phyloP scores from a whole-genome alignment of 257 asterid genomes.

The Lantana camara region DNA sequence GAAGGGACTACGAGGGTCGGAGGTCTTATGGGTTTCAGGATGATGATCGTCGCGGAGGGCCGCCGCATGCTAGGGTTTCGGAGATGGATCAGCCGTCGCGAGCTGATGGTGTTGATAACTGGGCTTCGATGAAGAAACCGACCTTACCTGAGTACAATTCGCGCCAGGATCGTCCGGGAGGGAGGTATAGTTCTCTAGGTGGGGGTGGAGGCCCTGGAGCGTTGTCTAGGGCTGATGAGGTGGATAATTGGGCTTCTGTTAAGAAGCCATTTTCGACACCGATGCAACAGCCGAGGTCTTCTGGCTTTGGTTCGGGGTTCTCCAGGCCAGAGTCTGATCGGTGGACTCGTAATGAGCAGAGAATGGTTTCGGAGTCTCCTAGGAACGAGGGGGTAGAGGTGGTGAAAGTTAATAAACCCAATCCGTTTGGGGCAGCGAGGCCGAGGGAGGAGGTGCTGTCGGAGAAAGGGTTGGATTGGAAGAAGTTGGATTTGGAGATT shows the following conservation, averaged over 20 bases:
- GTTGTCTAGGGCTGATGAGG: constrained; percentile 84
- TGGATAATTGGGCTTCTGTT: constrained; percentile 73
- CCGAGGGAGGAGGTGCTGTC: constrained; percentile 97
- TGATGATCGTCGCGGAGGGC: constrained; percentile 50
- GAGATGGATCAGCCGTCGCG: constrained; percentile 75
- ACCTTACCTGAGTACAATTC: constrained; percentile 42
- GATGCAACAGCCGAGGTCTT: constrained; percentile 45
- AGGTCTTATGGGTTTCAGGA: constrained; percentile 73
- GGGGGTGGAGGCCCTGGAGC: constrained; percentile 62
- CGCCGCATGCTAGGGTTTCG: constrained; percentile 58
- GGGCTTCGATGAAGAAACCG: constrained; percentile 78
- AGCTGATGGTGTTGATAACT: constrained; percentile 87
- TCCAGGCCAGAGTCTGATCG: constrained; percentile 66
- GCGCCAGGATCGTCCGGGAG: constrained; percentile 38
- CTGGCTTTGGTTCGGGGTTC: constrained; percentile 54
- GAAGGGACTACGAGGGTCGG: constrained; percentile 53
- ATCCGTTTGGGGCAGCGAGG: constrained; percentile 95
- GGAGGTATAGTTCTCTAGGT: constrained; percentile 64
- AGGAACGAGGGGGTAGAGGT: constrained; percentile 37
- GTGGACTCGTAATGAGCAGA: constrained; percentile 66
- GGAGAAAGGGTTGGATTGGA: constrained; percentile 97
- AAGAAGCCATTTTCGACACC: constrained; percentile 52
- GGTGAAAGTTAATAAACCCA: constrained; percentile 64
- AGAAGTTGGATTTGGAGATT: constrained; percentile 70
- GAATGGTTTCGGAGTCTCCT: constrained; percentile 40